Evolutionary conservation across 306 rosid species (phyloP).

Genomic region (Begonia loranthoides): DNA sequence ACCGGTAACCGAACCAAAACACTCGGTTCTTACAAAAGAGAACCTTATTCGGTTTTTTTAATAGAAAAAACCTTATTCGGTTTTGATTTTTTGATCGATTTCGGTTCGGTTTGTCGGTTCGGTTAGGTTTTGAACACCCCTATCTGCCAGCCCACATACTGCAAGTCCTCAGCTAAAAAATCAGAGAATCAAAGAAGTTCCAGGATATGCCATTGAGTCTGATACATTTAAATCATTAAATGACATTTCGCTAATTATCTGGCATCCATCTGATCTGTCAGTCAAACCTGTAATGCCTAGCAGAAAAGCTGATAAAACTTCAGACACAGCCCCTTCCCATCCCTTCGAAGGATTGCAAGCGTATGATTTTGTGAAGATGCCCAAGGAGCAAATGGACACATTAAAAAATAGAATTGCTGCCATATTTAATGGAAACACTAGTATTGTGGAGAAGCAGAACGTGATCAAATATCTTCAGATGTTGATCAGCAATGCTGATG

Average conservation of each 20-base stretch:
- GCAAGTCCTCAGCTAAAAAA: constrained; percentile 65
- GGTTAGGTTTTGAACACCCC: no score
- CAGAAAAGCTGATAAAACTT: constrained; percentile 70
- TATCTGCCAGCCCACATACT: constrained; percentile 47
- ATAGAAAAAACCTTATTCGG: no score
- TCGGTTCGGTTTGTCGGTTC: no score
- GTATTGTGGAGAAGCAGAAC: constrained; percentile 82
- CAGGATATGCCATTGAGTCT: constrained; percentile 45
- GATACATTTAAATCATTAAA: constrained; percentile 48
- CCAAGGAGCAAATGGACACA: constrained; percentile 64
- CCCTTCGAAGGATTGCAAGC: constrained; percentile 81
- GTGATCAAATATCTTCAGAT: constrained; percentile 81
- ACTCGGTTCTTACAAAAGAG: no score
- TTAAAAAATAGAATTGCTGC: constrained; percentile 44
- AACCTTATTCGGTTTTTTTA: no score
- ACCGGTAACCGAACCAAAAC: no score
- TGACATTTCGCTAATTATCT: constrained; percentile 50
- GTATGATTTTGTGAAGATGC: constrained; percentile 69
- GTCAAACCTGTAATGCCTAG: constrained; percentile 98
- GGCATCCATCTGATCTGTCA: constrained; percentile 94
- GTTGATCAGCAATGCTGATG: constrained; percentile 81
- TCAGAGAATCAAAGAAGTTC: constrained; percentile 56
- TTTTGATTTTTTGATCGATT: no score
- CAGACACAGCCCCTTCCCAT: constrained; percentile 58
- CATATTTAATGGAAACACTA: constrained; percentile 56